Evolutionary conservation across 2,329 filamentous ascomycete genomes (phyloP).

Genomic region (Myrmaecium sp.): DNA sequence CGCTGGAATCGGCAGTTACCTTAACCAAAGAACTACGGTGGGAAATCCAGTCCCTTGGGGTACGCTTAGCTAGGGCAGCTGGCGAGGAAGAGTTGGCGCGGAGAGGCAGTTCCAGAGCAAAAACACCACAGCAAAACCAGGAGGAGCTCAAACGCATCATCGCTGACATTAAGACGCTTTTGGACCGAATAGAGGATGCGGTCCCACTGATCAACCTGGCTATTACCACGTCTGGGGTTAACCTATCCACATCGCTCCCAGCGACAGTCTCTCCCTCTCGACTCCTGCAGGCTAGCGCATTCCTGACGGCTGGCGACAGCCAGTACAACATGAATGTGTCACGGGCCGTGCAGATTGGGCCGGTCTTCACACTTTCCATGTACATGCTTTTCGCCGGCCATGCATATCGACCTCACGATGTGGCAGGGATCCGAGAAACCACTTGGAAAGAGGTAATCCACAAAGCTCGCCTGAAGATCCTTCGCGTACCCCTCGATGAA

Average conservation of each 20-base stretch:
- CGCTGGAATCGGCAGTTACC: slow-evolving; percentile 67
- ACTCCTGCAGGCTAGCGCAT: slow-evolving; percentile 79
- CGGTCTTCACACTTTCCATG: slow-evolving; percentile 68
- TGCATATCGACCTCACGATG: slow-evolving; percentile 36
- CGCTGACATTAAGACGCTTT: slow-evolving; percentile 54
- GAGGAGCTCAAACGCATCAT: slow-evolving; percentile 54
- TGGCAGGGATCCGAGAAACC: slow-evolving; percentile 43
- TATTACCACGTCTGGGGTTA: slow-evolving; percentile 85
- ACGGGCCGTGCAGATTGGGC: slow-evolving; percentile 63
- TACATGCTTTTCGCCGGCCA: slow-evolving; percentile 93
- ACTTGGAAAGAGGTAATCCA: slow-evolving; percentile 96
- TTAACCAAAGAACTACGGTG: slow-evolving; percentile 69
- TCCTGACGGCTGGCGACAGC: slow-evolving; percentile 72
- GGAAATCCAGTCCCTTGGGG: slow-evolving; percentile 67
- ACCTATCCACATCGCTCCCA: slow-evolving; percentile 61
- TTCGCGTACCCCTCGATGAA: slow-evolving; percentile 46
- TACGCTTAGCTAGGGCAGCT: slow-evolving; percentile 54
- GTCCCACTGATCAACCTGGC: slow-evolving; percentile 85
- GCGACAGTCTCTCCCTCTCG: slow-evolving; percentile 77
- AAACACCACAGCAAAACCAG: slow-evolving; percentile 39
- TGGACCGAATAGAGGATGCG: slow-evolving; percentile 71
- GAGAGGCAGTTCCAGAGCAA: slow-evolving; percentile 26
- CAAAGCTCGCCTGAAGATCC: slow-evolving; percentile 71
- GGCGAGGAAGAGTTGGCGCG: slow-evolving; percentile 39
- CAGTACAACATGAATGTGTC: slow-evolving; percentile 54